Evolutionary conservation across 2,329 filamentous ascomycete species (phyloP).

Genomic region (Fragosphaeria purpurea): DNA sequence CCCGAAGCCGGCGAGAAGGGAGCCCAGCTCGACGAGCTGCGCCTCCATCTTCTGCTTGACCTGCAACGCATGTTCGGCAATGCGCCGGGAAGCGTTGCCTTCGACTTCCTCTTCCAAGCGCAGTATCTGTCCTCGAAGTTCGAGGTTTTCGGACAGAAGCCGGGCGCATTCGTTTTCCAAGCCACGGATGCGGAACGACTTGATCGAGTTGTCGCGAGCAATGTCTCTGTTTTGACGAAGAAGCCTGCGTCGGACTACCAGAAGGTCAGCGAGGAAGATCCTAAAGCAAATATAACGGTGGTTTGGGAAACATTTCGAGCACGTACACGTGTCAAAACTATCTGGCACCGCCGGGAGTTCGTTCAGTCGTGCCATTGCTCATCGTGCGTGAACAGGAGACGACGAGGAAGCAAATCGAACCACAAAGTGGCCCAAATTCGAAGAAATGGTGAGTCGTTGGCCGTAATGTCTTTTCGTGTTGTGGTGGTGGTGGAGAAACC

Average conservation of each 20-base stretch:
- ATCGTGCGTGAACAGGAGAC: slow-evolving; percentile 15
- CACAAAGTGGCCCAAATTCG: background rate
- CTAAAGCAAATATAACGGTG: background rate
- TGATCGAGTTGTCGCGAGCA: slow-evolving; percentile 65
- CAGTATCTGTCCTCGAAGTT: slow-evolving; percentile 59
- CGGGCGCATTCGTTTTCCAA: slow-evolving; percentile 67
- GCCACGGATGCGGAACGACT: slow-evolving; percentile 65
- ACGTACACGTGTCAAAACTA: slow-evolving; percentile 61
- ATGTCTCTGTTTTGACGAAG: slow-evolving; percentile 78
- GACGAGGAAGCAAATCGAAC: slow-evolving; percentile 4
- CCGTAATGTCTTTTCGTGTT: background rate
- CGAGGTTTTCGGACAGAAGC: slow-evolving; percentile 69
- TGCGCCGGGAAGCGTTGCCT: slow-evolving; percentile 46
- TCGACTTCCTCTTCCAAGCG: slow-evolving; percentile 59
- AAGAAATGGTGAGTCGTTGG: too few species aligned
- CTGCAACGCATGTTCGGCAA: slow-evolving; percentile 56
- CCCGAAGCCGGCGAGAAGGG: slow-evolving; percentile 56
- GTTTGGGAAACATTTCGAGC: too few species aligned
- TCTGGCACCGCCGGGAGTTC: slow-evolving; percentile 60
- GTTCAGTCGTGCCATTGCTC: slow-evolving; percentile 71
- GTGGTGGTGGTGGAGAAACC: slow-evolving; percentile 1
- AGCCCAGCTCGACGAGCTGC: slow-evolving; percentile 61
- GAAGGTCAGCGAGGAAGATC: background rate
- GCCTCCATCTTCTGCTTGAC: slow-evolving; percentile 62
- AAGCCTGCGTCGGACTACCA: slow-evolving; percentile 64